Percentiles rank a stretch among this genome's conserved stretches.
Evolutionary conservation across 1,284 basidiomycete species (phyloP).

Genomic region (Sporisorium exsertum): DNA sequence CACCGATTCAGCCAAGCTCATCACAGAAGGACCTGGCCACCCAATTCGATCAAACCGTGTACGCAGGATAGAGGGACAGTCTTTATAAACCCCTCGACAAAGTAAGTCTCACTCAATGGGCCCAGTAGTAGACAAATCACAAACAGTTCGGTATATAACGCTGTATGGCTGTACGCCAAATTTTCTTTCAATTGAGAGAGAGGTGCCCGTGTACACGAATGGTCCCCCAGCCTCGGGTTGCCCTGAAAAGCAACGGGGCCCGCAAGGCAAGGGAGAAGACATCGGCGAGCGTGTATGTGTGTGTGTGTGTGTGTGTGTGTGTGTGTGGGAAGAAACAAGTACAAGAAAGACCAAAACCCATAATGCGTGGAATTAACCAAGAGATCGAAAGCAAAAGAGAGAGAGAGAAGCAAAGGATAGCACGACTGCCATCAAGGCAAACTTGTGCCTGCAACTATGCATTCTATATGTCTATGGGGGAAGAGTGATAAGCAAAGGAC

Average conservation of each 20-base stretch:
- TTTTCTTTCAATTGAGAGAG: slow-evolving; percentile 18
- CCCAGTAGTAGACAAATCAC: slow-evolving; percentile 1
- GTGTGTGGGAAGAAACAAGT: slow-evolving; percentile 14
- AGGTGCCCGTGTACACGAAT: slow-evolving; percentile 51
- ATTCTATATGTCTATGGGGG: slow-evolving; percentile 17
- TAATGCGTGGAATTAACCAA: slow-evolving; percentile 26
- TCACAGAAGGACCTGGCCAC: not conserved
- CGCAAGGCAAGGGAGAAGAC: slow-evolving; percentile 31
- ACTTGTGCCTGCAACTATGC: slow-evolving; percentile 29
- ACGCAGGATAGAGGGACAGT: not conserved
- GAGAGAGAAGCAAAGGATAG: slow-evolving; percentile 14
- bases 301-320: slow-evolving; percentile 19
- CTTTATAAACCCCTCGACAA: no score
- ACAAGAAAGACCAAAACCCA: slow-evolving; percentile 36
- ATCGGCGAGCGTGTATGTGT: slow-evolving; percentile 47
- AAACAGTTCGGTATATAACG: not conserved
- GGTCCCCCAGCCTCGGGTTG: slow-evolving; percentile 29
- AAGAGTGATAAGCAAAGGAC: not conserved
- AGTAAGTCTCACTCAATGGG: no score
- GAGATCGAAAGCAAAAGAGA: slow-evolving; percentile 17
- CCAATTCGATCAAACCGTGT: not conserved
- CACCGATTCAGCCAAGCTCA: no score
- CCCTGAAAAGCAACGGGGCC: slow-evolving; percentile 19
- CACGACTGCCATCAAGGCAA: slow-evolving; percentile 11
- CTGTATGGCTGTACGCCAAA: slow-evolving; percentile 19